These are phyloP conservation scores for Physcomitrium patens DNA, from an alignment of 225 moss, liverwort and hornwort species.

Conservation along the genomic window DNA sequence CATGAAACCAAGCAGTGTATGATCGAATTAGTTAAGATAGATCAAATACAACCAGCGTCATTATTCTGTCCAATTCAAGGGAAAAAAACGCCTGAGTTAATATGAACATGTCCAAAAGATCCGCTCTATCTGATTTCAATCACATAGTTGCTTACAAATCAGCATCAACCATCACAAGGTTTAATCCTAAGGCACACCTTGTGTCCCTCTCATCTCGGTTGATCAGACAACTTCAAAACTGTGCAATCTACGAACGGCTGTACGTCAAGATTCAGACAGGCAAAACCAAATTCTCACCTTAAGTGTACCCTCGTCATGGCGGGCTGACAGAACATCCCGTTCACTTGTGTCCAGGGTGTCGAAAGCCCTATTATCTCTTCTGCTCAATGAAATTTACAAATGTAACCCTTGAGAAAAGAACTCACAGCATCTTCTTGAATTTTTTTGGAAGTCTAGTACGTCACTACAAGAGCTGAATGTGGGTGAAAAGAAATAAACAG, in stretches of 20 bases:
- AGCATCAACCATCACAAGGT: constrained; percentile 19
- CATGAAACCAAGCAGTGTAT: constrained; percentile 15
- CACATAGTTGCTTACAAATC: constrained; percentile 8
- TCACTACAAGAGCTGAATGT: constrained; percentile 8
- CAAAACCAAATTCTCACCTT: constrained; percentile 74
- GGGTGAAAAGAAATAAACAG: constrained; percentile 2
- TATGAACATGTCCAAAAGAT: constrained; percentile 18
- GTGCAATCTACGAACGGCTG: constrained; percentile 28
- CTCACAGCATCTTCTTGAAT: constrained; percentile 20
- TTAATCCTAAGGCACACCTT: constrained; percentile 12
- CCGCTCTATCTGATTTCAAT: constrained; percentile 15
- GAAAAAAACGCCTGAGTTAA: constrained; percentile 9
- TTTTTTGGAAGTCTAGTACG: not conserved
- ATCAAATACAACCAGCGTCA: constrained; percentile 16
- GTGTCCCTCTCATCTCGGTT: constrained; percentile 29
- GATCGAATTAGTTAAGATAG: constrained; percentile 22
- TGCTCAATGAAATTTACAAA: constrained; percentile 35
- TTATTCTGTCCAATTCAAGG: constrained; percentile 23
- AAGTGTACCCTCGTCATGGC: constrained; percentile 77
- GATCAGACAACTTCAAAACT: constrained; percentile 28
- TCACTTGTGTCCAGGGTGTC: constrained; percentile 80
- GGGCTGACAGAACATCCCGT: constrained; percentile 79
- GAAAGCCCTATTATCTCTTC: constrained; percentile 79
- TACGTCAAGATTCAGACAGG: constrained; percentile 29
- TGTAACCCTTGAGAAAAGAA: constrained; percentile 27